Evolutionary conservation across 257 asterid genomes (phyloP).

Genomic region (Rehmannia glutinosa): DNA sequence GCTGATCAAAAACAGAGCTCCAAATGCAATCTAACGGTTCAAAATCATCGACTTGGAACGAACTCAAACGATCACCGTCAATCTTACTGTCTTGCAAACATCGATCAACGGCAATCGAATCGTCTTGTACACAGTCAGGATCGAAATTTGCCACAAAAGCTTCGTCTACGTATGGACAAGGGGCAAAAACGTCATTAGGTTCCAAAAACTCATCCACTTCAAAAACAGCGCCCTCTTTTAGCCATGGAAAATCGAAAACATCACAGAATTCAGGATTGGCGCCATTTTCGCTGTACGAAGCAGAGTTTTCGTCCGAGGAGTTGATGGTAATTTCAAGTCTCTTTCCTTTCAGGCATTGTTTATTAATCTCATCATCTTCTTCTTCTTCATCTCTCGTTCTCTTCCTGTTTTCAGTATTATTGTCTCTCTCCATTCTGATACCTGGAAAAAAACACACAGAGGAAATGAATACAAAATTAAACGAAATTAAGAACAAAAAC

Average conservation of each 20-base stretch:
- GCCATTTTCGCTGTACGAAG: not conserved
- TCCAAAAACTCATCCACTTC: constrained; percentile 19
- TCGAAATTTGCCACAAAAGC: constrained; percentile 17
- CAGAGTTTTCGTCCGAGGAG: not conserved
- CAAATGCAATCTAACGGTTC: constrained; percentile 32
- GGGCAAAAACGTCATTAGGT: constrained; percentile 14
- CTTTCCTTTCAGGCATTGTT: constrained; percentile 21
- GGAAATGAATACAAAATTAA: not conserved
- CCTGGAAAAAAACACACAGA: not conserved
- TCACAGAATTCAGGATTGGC: constrained; percentile 3
- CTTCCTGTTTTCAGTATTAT: constrained; percentile 9
- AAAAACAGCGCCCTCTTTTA: constrained; percentile 25
- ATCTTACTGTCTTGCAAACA: not conserved
- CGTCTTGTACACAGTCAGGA: constrained; percentile 14
- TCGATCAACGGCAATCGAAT: not conserved
- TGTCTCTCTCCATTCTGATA: constrained; percentile 17
- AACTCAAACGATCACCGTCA: constrained; percentile 17
- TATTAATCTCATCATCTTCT: not conserved
- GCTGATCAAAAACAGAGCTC: constrained; percentile 31
- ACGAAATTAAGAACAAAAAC: too few relatives aligned
- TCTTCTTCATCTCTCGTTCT: constrained; percentile 19
- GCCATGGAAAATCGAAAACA: constrained; percentile 43
- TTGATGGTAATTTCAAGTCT: constrained; percentile 2
- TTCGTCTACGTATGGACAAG: constrained; percentile 10
- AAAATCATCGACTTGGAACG: constrained; percentile 16